These are phyloP conservation scores for Cucumis hystrix DNA, from an alignment of 306 rosid genomes.

Conservation along the genomic window DNA sequence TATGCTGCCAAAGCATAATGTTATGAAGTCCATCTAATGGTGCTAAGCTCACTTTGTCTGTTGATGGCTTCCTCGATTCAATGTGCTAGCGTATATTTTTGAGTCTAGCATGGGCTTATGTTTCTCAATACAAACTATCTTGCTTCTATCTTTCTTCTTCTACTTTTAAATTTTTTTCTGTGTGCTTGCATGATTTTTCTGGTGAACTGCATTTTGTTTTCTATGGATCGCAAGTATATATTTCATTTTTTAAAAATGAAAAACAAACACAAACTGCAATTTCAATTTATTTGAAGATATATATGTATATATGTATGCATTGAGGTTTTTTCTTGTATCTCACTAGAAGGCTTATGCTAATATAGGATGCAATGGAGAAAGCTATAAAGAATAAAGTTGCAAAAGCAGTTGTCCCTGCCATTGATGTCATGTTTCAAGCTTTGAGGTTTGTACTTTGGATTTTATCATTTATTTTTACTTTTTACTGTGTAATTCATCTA, in stretches of 20 bases:
- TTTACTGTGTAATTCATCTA: background rate
- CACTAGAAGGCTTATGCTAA: conserved; percentile 18
- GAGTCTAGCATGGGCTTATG: background rate
- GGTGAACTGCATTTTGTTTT: background rate
- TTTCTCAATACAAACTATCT: background rate
- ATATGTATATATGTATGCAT: background rate
- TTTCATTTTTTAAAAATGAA: background rate
- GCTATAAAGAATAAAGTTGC: conserved; percentile 93
- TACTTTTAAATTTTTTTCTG: background rate
- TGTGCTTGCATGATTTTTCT: background rate
- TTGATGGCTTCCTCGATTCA: background rate
- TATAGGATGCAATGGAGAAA: conserved; percentile 99
- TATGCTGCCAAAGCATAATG: background rate
- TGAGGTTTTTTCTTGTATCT: background rate
- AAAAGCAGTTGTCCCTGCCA: conserved; percentile 96
- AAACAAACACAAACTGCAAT: background rate
- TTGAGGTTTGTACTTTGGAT: conserved; percentile 45
- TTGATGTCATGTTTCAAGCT: conserved; percentile 99
- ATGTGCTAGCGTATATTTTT: background rate
- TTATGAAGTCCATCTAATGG: background rate
- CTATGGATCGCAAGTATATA: background rate
- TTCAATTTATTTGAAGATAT: background rate
- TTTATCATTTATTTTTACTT: background rate
- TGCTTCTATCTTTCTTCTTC: background rate
- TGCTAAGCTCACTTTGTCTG: background rate